Evolutionary conservation across 306 rosid species (phyloP).

Genomic region (Rubus parviflorus): DNA sequence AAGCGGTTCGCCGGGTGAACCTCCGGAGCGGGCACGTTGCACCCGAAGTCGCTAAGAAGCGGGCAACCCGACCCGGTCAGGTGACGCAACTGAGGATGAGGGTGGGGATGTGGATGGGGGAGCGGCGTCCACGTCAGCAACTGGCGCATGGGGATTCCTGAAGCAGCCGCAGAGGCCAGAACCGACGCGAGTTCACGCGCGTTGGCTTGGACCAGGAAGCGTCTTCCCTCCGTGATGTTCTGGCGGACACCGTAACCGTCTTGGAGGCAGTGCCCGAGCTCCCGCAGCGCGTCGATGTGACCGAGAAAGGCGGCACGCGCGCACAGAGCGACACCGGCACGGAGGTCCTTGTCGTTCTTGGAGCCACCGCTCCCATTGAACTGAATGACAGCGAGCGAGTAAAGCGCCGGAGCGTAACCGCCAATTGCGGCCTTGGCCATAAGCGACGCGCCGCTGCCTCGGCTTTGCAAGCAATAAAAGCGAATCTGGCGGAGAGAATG

Average conservation of each 20-base stretch:
- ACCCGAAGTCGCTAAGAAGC: constrained; percentile 76
- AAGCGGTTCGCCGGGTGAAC: constrained; percentile 68
- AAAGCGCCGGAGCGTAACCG: constrained; percentile 84
- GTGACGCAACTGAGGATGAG: constrained; percentile 38
- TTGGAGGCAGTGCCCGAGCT: constrained; percentile 91
- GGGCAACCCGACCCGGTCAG: constrained; percentile 59
- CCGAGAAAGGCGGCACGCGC: constrained; percentile 95
- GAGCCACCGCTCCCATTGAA: constrained; percentile 95
- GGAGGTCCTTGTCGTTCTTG: constrained; percentile 76
- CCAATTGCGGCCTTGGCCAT: constrained; percentile 90
- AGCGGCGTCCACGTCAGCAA: constrained; percentile 48
- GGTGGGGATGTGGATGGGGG: constrained; percentile 25
- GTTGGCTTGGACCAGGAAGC: constrained; percentile 87
- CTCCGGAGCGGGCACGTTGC: constrained; percentile 82
- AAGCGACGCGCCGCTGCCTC: constrained; percentile 80
- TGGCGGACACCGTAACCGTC: constrained; percentile 95
- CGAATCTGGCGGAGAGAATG: constrained; percentile 67
- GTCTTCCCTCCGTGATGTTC: constrained; percentile 72
- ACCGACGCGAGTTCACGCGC: constrained; percentile 88
- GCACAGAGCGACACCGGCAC: constrained; percentile 84
- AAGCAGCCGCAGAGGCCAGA: constrained; percentile 28
- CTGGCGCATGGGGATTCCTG: constrained; percentile 29
- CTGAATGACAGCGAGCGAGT: constrained; percentile 86
- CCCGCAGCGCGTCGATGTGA: constrained; percentile 84
- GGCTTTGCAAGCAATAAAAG: constrained; percentile 72